Percentiles rank a stretch among this genome's conserved stretches.
Conservation (phyloP, 164 flowering plant genomes). For the Magnolia changhungtana region DNA sequence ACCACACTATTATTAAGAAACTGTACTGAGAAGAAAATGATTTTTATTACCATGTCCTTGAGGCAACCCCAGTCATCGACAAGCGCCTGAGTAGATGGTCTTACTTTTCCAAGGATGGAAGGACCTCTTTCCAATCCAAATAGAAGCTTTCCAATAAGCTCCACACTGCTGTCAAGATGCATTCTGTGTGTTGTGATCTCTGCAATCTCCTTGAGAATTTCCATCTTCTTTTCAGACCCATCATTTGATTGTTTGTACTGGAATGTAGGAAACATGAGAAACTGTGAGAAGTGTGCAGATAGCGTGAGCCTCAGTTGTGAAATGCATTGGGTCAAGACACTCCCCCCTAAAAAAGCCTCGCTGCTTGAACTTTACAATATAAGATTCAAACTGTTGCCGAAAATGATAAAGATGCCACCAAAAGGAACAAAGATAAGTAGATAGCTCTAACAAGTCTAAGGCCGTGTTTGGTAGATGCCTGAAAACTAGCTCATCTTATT, state of each 20-base stretch:
- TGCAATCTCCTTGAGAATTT: conserved; percentile 45
- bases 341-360: not conserved
- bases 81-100: conserved; percentile 49
- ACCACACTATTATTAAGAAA: not conserved
- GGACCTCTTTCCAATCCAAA: conserved; percentile 49
- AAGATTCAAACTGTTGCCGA: not conserved
- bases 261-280: not conserved
- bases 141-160: conserved; percentile 55
- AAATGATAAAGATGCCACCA: no score
- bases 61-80: conserved; percentile 88
- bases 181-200: conserved; percentile 50
- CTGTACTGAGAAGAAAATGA: not conserved
- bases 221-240: conserved; percentile 34
- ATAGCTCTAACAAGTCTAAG: not conserved
- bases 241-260: conserved; percentile 52
- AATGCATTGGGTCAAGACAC: not conserved
- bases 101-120: conserved; percentile 33
- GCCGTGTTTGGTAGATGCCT: not conserved
- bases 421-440: not conserved
- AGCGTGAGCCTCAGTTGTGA: not conserved
- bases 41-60: conserved; percentile 56
- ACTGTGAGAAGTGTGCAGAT: not conserved
- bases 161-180: conserved; percentile 67
- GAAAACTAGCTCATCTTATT: no score
- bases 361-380: not conserved